A percentile compares a stretch with the other conserved stretches of the same genome.
These are phyloP conservation scores for Apiotrichum porosum DNA, from an alignment of 1,284 basidiomycete species.

Conservation along the genomic window DNA sequence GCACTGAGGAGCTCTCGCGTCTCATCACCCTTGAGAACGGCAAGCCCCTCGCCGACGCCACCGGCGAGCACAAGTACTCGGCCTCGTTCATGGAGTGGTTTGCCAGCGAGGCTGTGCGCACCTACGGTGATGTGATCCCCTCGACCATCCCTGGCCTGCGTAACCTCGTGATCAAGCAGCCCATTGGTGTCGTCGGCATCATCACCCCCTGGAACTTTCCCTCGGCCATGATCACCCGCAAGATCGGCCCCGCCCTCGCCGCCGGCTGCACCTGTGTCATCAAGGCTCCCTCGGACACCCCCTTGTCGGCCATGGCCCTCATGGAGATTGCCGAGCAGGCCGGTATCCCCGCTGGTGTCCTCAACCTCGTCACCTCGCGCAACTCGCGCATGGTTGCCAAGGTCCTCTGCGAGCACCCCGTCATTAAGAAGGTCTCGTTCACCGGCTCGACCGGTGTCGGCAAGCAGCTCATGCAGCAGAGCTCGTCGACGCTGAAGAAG, in stretches of 20 bases:
- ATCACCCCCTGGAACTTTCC: constrained; percentile 44
- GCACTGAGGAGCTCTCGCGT: constrained; percentile 73
- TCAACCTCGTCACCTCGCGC: constrained; percentile 74
- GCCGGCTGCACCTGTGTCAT: constrained; percentile 93
- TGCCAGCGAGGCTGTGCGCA: constrained; percentile 68
- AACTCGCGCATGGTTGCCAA: constrained; percentile 23
- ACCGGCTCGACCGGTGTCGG: constrained; percentile 84
- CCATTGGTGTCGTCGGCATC: constrained; percentile 37
- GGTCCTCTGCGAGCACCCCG: constrained; percentile 33
- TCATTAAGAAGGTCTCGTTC: constrained; percentile 83
- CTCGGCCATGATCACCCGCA: constrained; percentile 62
- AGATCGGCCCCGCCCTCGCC: constrained; percentile 61
- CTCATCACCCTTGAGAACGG: constrained; percentile 89
- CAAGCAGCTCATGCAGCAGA: constrained; percentile 75
- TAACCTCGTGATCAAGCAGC: constrained; percentile 72
- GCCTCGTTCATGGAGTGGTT: constrained; percentile 76
- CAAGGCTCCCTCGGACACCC: constrained; percentile 92
- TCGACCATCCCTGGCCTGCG: constrained; percentile 64
- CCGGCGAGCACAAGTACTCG: constrained; percentile 72
- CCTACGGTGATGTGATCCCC: constrained; percentile 70
- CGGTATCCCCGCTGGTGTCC: constrained; percentile 90
- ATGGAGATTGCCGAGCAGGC: constrained; percentile 67
- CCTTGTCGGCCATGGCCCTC: constrained; percentile 79
- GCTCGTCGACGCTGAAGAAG: constrained; percentile 87
- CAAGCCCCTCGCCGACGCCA: constrained; percentile 74